Conservation (phyloP, 495 filamentous ascomycete genomes). For the Aspergillus bertholletiae region DNA sequence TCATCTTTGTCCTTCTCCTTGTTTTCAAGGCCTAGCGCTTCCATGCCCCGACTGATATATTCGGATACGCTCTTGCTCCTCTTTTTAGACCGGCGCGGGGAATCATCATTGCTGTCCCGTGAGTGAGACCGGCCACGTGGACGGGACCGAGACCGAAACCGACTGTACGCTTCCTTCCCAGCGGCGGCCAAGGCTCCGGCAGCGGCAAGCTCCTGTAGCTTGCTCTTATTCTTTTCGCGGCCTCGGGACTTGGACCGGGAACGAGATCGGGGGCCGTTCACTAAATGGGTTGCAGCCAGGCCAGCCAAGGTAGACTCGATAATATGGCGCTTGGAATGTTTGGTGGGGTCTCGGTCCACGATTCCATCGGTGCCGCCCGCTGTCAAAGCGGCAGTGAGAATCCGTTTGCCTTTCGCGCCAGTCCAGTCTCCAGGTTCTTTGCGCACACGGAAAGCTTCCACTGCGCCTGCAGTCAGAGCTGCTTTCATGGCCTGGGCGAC, state of each 20-base stretch:
- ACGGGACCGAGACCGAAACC: slow-evolving; percentile 56
- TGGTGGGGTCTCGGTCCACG: slow-evolving; percentile 66
- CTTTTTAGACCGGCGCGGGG: slow-evolving; percentile 34
- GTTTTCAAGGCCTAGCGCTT: slow-evolving; percentile 49
- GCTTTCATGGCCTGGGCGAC: slow-evolving; percentile 84
- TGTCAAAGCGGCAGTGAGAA: slow-evolving; percentile 80
- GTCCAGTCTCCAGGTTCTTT: slow-evolving; percentile 83
- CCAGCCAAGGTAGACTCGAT: slow-evolving; percentile 81
- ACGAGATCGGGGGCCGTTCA: slow-evolving; percentile 70
- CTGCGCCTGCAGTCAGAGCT: slow-evolving; percentile 78
- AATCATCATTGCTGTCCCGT: slow-evolving; percentile 44
- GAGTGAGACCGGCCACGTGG: slow-evolving; percentile 40
- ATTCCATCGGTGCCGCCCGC: slow-evolving; percentile 81
- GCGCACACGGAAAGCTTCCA: slow-evolving; percentile 82
- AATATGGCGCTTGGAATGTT: slow-evolving; percentile 63
- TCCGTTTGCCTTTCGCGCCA: slow-evolving; percentile 80
- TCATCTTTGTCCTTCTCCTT: slow-evolving; percentile 28
- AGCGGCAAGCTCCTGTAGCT: slow-evolving; percentile 65
- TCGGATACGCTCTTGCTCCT: slow-evolving; percentile 58
- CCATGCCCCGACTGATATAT: slow-evolving; percentile 52
- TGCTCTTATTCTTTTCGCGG: slow-evolving; percentile 35
- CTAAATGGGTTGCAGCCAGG: slow-evolving; percentile 72
- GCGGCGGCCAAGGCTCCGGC: slow-evolving; percentile 73
- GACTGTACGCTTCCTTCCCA: slow-evolving; percentile 74
- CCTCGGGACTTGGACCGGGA: slow-evolving; percentile 36